Base-by-base conservation (phyloP, 2,329 filamentous ascomycete genomes). In the Didymella glomerata region DNA sequence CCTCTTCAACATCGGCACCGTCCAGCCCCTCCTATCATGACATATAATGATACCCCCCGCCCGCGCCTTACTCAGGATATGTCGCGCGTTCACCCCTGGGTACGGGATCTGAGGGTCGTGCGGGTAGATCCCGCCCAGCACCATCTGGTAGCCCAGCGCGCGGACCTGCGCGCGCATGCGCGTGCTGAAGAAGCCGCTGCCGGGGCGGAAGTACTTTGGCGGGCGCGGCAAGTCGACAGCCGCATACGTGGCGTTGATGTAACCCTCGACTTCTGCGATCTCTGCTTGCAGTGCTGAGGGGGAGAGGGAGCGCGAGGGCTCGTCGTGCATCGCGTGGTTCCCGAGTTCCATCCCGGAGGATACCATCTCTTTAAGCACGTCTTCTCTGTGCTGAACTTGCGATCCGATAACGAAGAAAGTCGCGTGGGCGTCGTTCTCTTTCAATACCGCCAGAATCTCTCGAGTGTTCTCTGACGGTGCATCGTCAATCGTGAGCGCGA, bases 291-390 rank as follows among this genome's bases (percentile, higher is more conserved):
- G 84, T 61, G 85, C 82, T 0, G 79, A 79, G 50, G 88, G 82
- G 40, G 81, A 77, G 25, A 96, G 81, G 0, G 81, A 80, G 44
- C 85, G 82, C 10, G 88, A 89, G 0, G 92, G 87, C 80, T 95
- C 91, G 77, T 97, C 93, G 74, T 88, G 85, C 91, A 95, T 93
- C 10, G 90, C 93, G 77, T 97, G 93, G 78, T 97, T 97, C 24
- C 86, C 93, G 3, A 97, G 81, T 80, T 83, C 83, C 46, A 80
- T 79, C 3, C 86, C 86, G 4, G 84, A 73, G 28, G 82, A 80
- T 4, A 89, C 69, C 38, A 87, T 75, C 9, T 83, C 75, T 57
- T 76, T 69, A 48, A 90, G 75, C 60, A 85, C 76, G 6, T 70
- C 72, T 48, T 83, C 77, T 46, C 83, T 76, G 3, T 84, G 85